These are phyloP conservation scores for Priceomyces melissophilus DNA, from an alignment of 805 yeast species.

Conservation along the genomic window DNA sequence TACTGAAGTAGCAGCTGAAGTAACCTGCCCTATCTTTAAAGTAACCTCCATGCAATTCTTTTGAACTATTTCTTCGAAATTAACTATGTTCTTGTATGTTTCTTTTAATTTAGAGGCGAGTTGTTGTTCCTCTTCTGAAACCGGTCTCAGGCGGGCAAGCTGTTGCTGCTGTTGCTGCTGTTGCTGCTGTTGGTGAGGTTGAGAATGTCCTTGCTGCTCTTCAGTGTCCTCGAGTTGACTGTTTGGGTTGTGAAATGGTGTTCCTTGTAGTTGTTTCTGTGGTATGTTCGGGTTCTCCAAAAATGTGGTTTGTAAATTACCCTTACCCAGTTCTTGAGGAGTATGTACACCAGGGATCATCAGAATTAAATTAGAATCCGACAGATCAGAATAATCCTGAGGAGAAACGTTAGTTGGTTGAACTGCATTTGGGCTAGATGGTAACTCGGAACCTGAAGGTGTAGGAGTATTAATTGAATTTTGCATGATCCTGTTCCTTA, in stretches of 20 bases:
- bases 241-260: conserved; percentile 8
- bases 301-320: neutral
- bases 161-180: conserved; percentile 6
- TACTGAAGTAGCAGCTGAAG: conserved; percentile 22
- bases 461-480: conserved; percentile 33
- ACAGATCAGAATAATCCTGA: conserved; percentile 38
- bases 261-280: conserved; percentile 7
- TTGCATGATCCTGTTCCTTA: conserved; percentile 9
- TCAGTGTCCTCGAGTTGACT: conserved; percentile 1
- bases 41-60: conserved; percentile 62
- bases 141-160: conserved; percentile 18
- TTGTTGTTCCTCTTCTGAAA: conserved; percentile 61
- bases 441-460: conserved; percentile 40
- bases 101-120: conserved; percentile 70
- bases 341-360: neutral
- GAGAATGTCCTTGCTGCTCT: too few relatives aligned
- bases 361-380: conserved; percentile 32
- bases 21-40: conserved; percentile 43
- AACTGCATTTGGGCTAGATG: conserved; percentile 35
- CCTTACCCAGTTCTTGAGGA: neutral
- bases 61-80: conserved; percentile 65
- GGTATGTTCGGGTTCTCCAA: neutral
- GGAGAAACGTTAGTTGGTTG: conserved; percentile 21
- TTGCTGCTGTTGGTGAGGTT: conserved; percentile 10
- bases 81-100: conserved; percentile 66